A percentile compares a stretch with the other conserved stretches of the same genome.
Evolutionary conservation across 768 basidiomycete species (phyloP).

Genomic region (Astraeus odoratus): DNA sequence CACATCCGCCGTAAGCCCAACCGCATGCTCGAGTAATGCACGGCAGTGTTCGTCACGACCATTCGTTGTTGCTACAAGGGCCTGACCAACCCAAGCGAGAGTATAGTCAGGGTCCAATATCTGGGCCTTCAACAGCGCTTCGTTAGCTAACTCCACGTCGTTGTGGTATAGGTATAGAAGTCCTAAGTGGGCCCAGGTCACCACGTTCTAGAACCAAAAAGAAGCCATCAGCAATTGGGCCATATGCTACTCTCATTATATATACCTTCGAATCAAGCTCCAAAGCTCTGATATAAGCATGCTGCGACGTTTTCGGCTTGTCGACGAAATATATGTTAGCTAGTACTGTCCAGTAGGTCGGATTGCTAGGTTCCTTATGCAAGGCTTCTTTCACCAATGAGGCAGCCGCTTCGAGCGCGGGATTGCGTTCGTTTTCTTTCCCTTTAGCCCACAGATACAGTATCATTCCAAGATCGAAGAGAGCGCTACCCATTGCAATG

Average conservation of each 20-base stretch:
- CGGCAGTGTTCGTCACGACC: slow-evolving; percentile 56
- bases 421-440: slow-evolving; percentile 11
- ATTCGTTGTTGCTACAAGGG: slow-evolving; percentile 55
- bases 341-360: slow-evolving; percentile 75
- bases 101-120: slow-evolving; percentile 87
- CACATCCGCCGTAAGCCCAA: slow-evolving; percentile 48
- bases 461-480: slow-evolving; percentile 67
- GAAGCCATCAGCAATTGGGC: background rate
- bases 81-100: slow-evolving; percentile 88
- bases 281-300: slow-evolving; percentile 84
- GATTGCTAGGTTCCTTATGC: slow-evolving; percentile 62
- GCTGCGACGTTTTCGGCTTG: slow-evolving; percentile 74
- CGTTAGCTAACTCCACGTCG: slow-evolving; percentile 78
- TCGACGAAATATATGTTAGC: slow-evolving; percentile 64
- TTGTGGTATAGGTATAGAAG: slow-evolving; percentile 75
- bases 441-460: slow-evolving; percentile 44
- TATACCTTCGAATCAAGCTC: slow-evolving; percentile 79
- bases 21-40: slow-evolving; percentile 68
- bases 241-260: background rate
- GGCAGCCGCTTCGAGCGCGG: slow-evolving; percentile 36
- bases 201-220: slow-evolving; percentile 45
- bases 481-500: slow-evolving; percentile 47
- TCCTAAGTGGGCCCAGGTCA: slow-evolving; percentile 83
- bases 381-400: slow-evolving; percentile 65
- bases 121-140: slow-evolving; percentile 83